Evolutionary conservation across 495 filamentous ascomycete species (phyloP), one percentile per base, ranked within the genome.

Genomic region (Lasiosphaeria miniovina): DNA sequence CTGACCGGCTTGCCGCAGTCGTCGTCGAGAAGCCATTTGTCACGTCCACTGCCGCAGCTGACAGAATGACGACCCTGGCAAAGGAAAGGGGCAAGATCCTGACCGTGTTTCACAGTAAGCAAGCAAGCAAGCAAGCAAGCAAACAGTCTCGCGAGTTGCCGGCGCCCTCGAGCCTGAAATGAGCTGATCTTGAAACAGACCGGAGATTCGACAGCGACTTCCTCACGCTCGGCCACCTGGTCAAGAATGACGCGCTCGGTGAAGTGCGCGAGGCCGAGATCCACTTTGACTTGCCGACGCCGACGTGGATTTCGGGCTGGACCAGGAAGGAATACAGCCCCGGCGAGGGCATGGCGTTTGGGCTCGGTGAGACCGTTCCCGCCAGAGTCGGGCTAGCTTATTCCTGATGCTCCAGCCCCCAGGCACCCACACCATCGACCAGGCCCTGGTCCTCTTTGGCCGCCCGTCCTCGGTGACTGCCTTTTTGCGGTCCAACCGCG

Each of bases 21-120:
- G 80, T 91, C 31, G 84, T 90, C 49, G 89, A 93, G 70, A 93
- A 93, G 69, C 89, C 89, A 0, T 89, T 91, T 64, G 85, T 84
- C 10, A 80, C 79, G 33, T 86, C 83, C n/a, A 76, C 74, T 36
- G 69, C 76, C 55, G 87, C 90, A 72, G 86, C 88, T 11, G 77
- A 86, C 34, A 78, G 85, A 50, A 76, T 93, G 4, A 81, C 89
- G 58, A 75, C 70, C 10, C 65, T 89, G 17, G 80, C 89, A 4
- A 78, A 86, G 65, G 77, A 82, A 61, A 74, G 79, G 58, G 80
- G 80, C 52, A 85, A 79, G 64, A 66, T 82, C 45, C 65, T 91
- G 36, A 86, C 86, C 1, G 84, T 89, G 9, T 91, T 86, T 66
- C 88, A 91, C 65, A 91, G 70, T 72, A 54, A 31, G 58, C 52